phyloP scores from a whole-genome alignment of 139 green algal species.

The Chlamydomonas schloesseri region DNA sequence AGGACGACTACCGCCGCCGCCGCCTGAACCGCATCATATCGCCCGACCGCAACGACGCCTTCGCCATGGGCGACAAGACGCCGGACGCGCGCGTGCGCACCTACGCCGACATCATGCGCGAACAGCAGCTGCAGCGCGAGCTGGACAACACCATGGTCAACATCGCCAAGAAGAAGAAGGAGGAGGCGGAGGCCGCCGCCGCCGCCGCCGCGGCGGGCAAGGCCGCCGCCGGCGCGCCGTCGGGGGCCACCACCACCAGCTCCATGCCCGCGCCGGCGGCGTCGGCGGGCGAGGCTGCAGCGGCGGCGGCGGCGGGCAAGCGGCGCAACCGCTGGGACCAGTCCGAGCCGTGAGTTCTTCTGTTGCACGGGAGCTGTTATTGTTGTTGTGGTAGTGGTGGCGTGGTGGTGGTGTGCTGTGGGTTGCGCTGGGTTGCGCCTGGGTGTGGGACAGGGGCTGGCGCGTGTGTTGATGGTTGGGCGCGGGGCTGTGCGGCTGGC shows the following conservation, averaged over 20 bases:
- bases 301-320: slow-evolving; percentile 60
- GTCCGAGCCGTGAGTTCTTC: slow-evolving; percentile 25
- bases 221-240: slow-evolving; percentile 29
- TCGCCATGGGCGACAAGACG: slow-evolving; percentile 89
- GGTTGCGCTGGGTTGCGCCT: no score
- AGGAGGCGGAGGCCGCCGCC: slow-evolving; percentile 64
- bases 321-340: slow-evolving; percentile 91
- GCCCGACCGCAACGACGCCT: slow-evolving; percentile 92
- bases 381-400: no score
- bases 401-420: no score
- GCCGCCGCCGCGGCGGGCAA: slow-evolving; percentile 41
- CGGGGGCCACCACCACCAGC: slow-evolving; percentile 34
- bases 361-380: no score
- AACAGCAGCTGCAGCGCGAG: slow-evolving; percentile 86
- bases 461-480: no score
- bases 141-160: slow-evolving; percentile 94
- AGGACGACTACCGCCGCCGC: slow-evolving; percentile 91
- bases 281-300: background rate
- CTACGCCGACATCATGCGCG: slow-evolving; percentile 93
- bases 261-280: slow-evolving; percentile 50
- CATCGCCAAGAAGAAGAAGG: slow-evolving; percentile 87
- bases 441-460: no score
- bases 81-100: slow-evolving; percentile 82
- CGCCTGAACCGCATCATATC: slow-evolving; percentile 89
- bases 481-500: no score